These are phyloP conservation scores for Plasmodiophora brassicae DNA, from an alignment of 208 protist genomes.

Conservation along the genomic window DNA sequence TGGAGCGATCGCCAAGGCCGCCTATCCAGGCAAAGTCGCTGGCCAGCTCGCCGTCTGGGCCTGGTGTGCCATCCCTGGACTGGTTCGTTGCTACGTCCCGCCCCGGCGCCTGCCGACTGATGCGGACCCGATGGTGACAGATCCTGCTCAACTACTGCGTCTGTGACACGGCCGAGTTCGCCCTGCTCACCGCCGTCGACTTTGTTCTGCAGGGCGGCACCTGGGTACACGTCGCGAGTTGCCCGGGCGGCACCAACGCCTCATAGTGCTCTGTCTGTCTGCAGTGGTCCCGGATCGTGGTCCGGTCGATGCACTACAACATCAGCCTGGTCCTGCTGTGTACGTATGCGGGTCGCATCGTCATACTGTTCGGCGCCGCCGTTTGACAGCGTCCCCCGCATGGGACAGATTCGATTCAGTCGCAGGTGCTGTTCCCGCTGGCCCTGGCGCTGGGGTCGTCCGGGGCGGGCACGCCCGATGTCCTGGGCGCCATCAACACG, in stretches of 20 bases:
- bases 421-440: too few species aligned
- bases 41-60: too few species aligned
- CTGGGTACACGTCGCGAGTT: background rate
- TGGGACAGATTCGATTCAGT: background rate
- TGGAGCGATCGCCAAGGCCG: too few species aligned
- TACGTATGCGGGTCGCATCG: background rate
- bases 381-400: background rate
- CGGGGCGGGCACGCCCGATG: too few species aligned
- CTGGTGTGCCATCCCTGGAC: too few species aligned
- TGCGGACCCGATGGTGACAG: background rate
- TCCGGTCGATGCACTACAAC: background rate
- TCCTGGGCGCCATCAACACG: too few species aligned
- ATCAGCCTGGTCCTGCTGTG: background rate
- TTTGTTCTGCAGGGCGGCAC: background rate
- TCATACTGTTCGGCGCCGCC: background rate
- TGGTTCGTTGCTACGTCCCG: too few species aligned
- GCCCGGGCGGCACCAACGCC: background rate
- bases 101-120: too few species aligned
- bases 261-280: background rate
- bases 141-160: background rate
- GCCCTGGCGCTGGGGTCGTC: too few species aligned
- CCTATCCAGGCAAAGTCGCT: too few species aligned
- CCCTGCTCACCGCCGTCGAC: background rate
- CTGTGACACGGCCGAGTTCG: background rate
- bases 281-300: background rate